phyloP scores from a whole-genome alignment of 495 filamentous ascomycete genomes.

The Penicillium pancosmium region DNA sequence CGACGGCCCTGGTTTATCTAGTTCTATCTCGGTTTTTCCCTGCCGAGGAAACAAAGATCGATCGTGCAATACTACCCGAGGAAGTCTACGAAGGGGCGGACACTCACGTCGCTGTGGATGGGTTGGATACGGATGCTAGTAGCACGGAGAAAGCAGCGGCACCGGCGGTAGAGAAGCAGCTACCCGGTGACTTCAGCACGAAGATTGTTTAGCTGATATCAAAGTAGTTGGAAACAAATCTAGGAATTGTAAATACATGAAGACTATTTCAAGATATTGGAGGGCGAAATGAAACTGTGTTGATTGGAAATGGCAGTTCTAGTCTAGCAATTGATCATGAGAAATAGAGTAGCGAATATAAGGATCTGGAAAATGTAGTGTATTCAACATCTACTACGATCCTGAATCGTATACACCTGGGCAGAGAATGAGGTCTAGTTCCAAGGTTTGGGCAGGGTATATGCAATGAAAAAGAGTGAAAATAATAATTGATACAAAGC shows the following conservation, averaged over 20 bases:
- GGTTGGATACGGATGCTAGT: conserved; percentile 26
- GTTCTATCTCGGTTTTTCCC: conserved; percentile 42
- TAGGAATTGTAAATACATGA: not conserved
- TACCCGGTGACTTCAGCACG: not conserved
- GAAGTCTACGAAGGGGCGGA: conserved; percentile 47
- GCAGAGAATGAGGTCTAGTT: no score
- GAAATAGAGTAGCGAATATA: no score
- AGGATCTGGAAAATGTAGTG: no score
- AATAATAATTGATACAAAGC: no score
- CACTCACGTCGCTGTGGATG: conserved; percentile 27
- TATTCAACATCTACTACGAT: no score
- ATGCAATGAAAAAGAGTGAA: no score
- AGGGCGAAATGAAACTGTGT: no score
- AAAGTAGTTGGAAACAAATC: not conserved
- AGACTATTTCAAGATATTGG: no score
- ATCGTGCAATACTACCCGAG: conserved; percentile 47
- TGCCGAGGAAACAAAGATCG: conserved; percentile 40
- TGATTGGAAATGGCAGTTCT: no score
- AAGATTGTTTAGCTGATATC: not conserved
- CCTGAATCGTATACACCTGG: no score
- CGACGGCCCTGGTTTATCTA: conserved; percentile 50
- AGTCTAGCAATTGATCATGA: no score
- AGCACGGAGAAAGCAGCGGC: not conserved
- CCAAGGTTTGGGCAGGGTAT: no score
- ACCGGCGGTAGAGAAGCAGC: not conserved